These are phyloP conservation scores for Galerina sulciceps DNA, from an alignment of 768 basidiomycete genomes.

Conservation along the genomic window DNA sequence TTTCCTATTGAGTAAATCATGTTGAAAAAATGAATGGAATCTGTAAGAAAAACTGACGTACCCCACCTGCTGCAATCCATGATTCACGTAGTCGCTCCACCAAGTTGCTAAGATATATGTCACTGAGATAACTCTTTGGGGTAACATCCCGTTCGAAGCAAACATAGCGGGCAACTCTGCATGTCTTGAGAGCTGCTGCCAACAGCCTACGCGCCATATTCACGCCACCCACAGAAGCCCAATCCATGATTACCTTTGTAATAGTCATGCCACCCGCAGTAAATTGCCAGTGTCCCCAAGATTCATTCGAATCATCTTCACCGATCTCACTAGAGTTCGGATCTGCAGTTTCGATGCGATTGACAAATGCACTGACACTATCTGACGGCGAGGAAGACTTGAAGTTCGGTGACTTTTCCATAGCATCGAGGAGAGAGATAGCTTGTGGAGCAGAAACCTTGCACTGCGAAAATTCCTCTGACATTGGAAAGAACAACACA, in stretches of 20 bases:
- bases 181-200: constrained; percentile 10
- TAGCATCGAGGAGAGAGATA: neutral
- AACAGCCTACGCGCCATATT: constrained; percentile 3
- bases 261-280: constrained; percentile 9
- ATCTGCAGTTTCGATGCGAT: constrained; percentile 16
- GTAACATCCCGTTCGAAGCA: neutral
- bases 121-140: neutral
- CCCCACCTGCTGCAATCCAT: neutral
- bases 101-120: constrained; percentile 3
- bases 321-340: constrained; percentile 8
- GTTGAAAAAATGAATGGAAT: too few species aligned
- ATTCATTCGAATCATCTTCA: constrained; percentile 15
- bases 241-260: too few species aligned
- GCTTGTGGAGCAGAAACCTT: too few species aligned
- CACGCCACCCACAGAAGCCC: constrained; percentile 3
- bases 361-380: neutral
- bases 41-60: too few species aligned
- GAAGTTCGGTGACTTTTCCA: neutral
- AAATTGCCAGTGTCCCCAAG: constrained; percentile 23
- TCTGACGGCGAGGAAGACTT: neutral
- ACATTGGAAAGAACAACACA: too few species aligned
- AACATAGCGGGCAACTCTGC: constrained; percentile 4
- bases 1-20: too few species aligned
- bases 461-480: too few species aligned
- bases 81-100: neutral